Base-by-base conservation (phyloP, 176 grass and related monocot species). In the Areca catechu region DNA sequence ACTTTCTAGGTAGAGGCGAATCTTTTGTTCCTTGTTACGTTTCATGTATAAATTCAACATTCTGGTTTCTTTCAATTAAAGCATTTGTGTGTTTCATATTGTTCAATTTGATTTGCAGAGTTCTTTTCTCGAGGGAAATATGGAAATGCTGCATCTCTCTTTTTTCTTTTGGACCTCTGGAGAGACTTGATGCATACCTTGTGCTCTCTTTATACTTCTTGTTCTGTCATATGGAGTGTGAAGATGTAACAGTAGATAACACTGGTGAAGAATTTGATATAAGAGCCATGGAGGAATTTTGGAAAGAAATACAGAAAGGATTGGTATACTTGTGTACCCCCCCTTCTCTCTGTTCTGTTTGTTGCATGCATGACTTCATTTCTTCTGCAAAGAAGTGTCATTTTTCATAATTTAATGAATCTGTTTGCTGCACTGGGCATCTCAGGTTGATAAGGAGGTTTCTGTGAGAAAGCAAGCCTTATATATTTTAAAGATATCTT, bases 381-480 rank as follows among this genome's bases (percentile, higher is more conserved):
- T 43, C 10, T 12, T 43, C 10, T 43, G 1, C 6, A 2, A 12
- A 10, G 34, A 43, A 12, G 10, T 12, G 9, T 43, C 6, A 37
- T 43, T 12, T 43, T 43, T 43, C 1, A 43, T 43, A 14, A 14
- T 43, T 43, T 43, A 43, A 14, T 3, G 34, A 43, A 43, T 43
- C 34, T 10, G 7, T 43, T 43, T 43, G 34, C 10, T 43, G 34
- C 34, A 2, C 34, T 43, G 12, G 9, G 1, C 10, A 1, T 50
- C 66, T 67, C 76, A 95, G 91, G 86, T 90, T 75, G 91, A 95
- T 67, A 90, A 72, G 73, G 86, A 95, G 54, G 63, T 70, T 73
- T 76, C 64, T 74, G 56, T 95, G 53, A 95, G 91, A 64, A 95
- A 95, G 53, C 86, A 86, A 59, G 91, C 77, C 43, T 70, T 95